These are phyloP conservation scores for Arachis monticola DNA, from an alignment of 331 rosid genomes.

Conservation along the genomic window DNA sequence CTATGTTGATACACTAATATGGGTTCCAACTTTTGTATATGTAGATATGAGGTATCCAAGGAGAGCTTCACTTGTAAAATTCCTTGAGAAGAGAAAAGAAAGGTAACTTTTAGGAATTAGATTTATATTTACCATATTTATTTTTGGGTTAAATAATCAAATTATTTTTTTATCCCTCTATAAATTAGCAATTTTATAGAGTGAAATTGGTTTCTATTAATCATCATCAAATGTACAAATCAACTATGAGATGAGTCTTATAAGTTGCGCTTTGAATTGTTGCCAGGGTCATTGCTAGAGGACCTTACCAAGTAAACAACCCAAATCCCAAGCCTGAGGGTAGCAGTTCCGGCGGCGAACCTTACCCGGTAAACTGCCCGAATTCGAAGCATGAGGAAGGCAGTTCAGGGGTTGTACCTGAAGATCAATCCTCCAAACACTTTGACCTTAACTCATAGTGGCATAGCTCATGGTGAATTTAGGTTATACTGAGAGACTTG, in stretches of 20 bases:
- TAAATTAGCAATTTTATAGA: background rate
- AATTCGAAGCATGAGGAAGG: slow-evolving; percentile 49
- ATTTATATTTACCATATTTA: background rate
- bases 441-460: slow-evolving; percentile 72
- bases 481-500: slow-evolving; percentile 35
- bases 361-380: slow-evolving; percentile 41
- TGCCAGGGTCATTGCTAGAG: slow-evolving; percentile 67
- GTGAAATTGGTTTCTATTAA: too few species aligned
- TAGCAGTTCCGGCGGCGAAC: slow-evolving; percentile 46
- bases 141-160: background rate
- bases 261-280: background rate
- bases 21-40: background rate
- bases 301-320: slow-evolving; percentile 70
- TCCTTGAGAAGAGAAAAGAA: slow-evolving; percentile 77
- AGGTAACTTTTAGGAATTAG: slow-evolving; percentile 43
- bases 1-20: too few species aligned
- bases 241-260: too few species aligned
- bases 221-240: too few species aligned
- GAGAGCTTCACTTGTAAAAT: slow-evolving; percentile 71
- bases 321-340: slow-evolving; percentile 48
- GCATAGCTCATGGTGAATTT: slow-evolving; percentile 37
- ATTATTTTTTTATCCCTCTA: background rate
- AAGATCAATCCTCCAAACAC: slow-evolving; percentile 53
- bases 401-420: slow-evolving; percentile 44
- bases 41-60: slow-evolving; percentile 65